phyloP scores from a whole-genome alignment of 2,329 filamentous ascomycete species.

The Stagonosporopsis chrysanthemi region DNA sequence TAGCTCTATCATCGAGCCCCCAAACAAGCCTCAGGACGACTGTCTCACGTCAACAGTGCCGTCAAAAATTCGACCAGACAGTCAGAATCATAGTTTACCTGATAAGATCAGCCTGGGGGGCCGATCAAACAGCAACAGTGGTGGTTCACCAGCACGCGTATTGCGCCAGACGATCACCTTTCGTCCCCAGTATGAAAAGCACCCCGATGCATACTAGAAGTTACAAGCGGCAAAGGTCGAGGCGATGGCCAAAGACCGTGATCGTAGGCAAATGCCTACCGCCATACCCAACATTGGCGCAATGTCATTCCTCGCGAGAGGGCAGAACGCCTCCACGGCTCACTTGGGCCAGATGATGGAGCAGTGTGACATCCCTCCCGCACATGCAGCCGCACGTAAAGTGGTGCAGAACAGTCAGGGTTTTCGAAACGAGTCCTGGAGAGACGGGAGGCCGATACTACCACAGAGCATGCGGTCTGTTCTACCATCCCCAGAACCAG shows the following conservation, averaged over 20 bases:
- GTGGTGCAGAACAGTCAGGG: background rate
- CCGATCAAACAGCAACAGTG: background rate
- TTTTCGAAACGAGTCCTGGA: background rate
- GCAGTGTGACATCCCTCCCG: too few species aligned
- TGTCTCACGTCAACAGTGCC: background rate
- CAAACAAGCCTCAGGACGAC: background rate
- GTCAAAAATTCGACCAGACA: background rate
- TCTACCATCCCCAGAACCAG: background rate
- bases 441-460: background rate
- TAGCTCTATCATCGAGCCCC: background rate
- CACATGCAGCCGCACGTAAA: background rate
- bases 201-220: conserved; percentile 9
- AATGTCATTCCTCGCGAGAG: background rate
- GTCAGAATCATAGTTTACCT: background rate
- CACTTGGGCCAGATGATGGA: background rate
- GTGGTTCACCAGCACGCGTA: background rate
- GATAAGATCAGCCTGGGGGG: too few species aligned
- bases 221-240: conserved; percentile 1
- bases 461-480: background rate
- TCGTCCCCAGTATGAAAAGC: background rate
- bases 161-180: background rate
- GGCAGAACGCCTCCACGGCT: background rate
- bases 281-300: background rate
- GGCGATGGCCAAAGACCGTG: background rate
- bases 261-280: background rate